These are phyloP conservation scores for Globisporangium rhizosaccharum DNA, from an alignment of 352 stramenopile genomes.

Conservation along the genomic window DNA sequence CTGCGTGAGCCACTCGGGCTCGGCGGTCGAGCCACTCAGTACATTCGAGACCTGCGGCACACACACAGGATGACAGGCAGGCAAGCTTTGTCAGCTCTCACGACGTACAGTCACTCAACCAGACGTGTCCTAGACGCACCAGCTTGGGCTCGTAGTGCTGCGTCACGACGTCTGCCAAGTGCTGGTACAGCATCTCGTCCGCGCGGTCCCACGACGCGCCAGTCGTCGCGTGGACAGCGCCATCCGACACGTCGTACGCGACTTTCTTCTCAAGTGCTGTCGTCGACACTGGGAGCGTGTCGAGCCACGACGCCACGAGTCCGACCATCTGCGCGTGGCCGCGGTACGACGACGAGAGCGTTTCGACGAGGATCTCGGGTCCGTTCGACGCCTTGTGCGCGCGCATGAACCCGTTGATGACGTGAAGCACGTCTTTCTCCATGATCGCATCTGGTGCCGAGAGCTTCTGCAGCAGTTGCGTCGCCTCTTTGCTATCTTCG, in stretches of 20 bases:
- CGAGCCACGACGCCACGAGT: conserved; percentile 78
- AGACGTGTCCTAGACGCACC: conserved; percentile 13
- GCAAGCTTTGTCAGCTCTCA: background rate
- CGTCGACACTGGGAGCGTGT: conserved; percentile 53
- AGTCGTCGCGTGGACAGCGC: conserved; percentile 50
- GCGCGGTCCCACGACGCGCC: conserved; percentile 69
- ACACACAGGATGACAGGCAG: background rate
- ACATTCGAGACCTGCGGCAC: conserved; percentile 68
- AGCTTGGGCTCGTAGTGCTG: conserved; percentile 84
- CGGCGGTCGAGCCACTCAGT: conserved; percentile 62
- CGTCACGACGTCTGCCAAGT: conserved; percentile 70
- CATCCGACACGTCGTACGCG: conserved; percentile 67
- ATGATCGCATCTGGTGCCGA: conserved; percentile 78
- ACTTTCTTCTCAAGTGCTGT: conserved; percentile 68
- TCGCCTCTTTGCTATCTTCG: conserved; percentile 73
- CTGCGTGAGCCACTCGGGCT: conserved; percentile 78
- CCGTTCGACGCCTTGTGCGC: conserved; percentile 75
- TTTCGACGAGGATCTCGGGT: conserved; percentile 81
- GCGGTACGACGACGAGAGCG: conserved; percentile 81
- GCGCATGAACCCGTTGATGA: conserved; percentile 83
- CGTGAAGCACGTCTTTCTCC: conserved; percentile 67
- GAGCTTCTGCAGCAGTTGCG: conserved; percentile 56
- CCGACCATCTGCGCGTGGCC: conserved; percentile 86
- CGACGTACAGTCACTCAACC: background rate
- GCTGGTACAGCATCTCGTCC: conserved; percentile 72